These are phyloP conservation scores for Boletus vermiculosoides DNA, from an alignment of 768 basidiomycete genomes.

Conservation along the genomic window DNA sequence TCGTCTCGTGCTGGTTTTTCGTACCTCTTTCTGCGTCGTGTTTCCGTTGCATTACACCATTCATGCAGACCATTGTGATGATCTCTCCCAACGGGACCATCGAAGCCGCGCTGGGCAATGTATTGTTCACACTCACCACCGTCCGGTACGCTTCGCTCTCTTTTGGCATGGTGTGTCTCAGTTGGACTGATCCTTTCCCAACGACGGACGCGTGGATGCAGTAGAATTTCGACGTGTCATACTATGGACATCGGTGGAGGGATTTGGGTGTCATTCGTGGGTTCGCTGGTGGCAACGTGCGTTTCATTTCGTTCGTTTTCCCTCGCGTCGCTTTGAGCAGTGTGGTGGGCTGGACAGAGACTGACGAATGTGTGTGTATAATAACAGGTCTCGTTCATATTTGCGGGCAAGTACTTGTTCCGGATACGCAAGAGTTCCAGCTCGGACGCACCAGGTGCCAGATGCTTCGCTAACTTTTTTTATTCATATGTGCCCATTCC, in stretches of 20 bases:
- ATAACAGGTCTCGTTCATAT: not conserved
- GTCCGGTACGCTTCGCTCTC: conserved; percentile 37
- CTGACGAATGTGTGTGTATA: not conserved
- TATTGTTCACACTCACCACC: conserved; percentile 40
- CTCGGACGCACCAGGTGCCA: no score
- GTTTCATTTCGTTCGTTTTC: not conserved
- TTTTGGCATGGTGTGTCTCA: not conserved
- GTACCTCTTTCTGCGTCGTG: conserved; percentile 37
- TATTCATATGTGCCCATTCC: no score
- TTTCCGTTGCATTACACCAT: conserved; percentile 46
- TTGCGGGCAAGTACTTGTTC: not conserved
- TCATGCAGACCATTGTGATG: conserved; percentile 41
- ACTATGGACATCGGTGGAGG: conserved; percentile 9
- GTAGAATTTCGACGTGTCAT: conserved; percentile 2
- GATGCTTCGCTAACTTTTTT: no score
- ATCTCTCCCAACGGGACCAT: conserved; percentile 42
- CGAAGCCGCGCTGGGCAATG: conserved; percentile 39
- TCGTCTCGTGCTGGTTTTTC: conserved; percentile 39
- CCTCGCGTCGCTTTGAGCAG: not conserved
- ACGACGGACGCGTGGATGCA: conserved; percentile 41
- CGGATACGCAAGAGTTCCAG: not conserved
- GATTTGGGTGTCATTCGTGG: conserved; percentile 10
- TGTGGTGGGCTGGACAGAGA: not conserved
- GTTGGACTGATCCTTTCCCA: conserved; percentile 24
- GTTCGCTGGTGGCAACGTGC: not conserved